Conservation (phyloP, 495 filamentous ascomycete genomes). For the Penicillium steckii region DNA sequence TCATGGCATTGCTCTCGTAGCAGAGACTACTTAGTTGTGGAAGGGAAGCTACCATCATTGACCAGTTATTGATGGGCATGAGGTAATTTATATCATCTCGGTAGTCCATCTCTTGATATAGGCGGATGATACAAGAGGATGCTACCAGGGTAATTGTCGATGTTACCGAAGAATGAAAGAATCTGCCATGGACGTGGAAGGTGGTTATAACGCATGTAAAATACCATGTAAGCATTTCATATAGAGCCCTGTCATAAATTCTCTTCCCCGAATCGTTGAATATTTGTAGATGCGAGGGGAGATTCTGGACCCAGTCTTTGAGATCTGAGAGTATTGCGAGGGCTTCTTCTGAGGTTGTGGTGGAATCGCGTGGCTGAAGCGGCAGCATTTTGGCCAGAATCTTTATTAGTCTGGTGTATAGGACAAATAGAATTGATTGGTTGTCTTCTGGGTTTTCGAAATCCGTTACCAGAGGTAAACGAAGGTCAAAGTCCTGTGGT, state of each 20-base stretch:
- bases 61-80: constrained; percentile 1
- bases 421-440: neutral
- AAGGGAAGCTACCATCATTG: constrained; percentile 1
- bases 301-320: neutral
- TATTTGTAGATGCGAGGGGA: neutral
- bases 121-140: neutral
- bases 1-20: neutral
- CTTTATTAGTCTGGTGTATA: neutral
- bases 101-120: constrained; percentile 3
- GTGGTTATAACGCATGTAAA: neutral
- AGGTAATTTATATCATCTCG: constrained; percentile 1
- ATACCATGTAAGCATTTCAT: neutral
- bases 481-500: neutral
- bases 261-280: neutral
- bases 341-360: neutral
- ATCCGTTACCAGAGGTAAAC: neutral
- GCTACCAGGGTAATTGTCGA: neutral
- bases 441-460: neutral
- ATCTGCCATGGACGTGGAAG: neutral
- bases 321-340: neutral
- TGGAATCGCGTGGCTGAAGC: neutral
- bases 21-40: neutral
- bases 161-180: neutral
- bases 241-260: neutral
- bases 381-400: neutral